These are phyloP conservation scores for Melaleuca alternifolia DNA, from an alignment of 345 rosid genomes.

Conservation along the genomic window DNA sequence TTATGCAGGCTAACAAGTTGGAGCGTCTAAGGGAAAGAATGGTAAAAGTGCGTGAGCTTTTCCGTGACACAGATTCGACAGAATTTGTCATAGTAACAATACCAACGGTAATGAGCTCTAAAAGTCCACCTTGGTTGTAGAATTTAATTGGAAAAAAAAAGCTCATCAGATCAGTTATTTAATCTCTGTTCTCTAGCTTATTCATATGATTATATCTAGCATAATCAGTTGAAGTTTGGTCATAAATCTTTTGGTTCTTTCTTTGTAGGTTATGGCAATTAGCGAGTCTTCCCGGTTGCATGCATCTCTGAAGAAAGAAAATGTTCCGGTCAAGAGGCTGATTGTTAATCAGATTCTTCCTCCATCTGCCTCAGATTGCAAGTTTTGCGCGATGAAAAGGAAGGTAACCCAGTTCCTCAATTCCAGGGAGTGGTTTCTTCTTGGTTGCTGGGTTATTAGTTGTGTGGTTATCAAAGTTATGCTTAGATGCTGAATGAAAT, in stretches of 20 bases:
- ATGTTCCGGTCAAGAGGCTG: slow-evolving; percentile 83
- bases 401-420: slow-evolving; percentile 41
- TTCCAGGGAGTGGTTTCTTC: not conserved
- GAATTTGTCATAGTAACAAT: slow-evolving; percentile 94
- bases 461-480: not conserved
- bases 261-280: slow-evolving; percentile 81
- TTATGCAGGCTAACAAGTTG: slow-evolving; percentile 65
- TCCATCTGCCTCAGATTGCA: slow-evolving; percentile 87
- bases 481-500: not conserved
- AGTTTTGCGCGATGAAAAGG: slow-evolving; percentile 91
- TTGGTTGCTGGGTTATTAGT: not conserved
- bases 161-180: not conserved
- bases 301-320: slow-evolving; percentile 80
- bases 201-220: not conserved
- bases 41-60: slow-evolving; percentile 96
- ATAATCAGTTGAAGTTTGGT: not conserved
- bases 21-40: slow-evolving; percentile 85
- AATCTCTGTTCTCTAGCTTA: not conserved
- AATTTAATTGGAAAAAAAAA: not conserved
- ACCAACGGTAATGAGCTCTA: slow-evolving; percentile 53
- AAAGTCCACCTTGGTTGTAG: not conserved
- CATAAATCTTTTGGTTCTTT: not conserved
- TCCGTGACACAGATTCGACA: slow-evolving; percentile 79
- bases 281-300: slow-evolving; percentile 80
- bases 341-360: slow-evolving; percentile 91